These are phyloP conservation scores for Fistulinella staudtii DNA, from an alignment of 1,284 basidiomycete species.

Conservation along the genomic window DNA sequence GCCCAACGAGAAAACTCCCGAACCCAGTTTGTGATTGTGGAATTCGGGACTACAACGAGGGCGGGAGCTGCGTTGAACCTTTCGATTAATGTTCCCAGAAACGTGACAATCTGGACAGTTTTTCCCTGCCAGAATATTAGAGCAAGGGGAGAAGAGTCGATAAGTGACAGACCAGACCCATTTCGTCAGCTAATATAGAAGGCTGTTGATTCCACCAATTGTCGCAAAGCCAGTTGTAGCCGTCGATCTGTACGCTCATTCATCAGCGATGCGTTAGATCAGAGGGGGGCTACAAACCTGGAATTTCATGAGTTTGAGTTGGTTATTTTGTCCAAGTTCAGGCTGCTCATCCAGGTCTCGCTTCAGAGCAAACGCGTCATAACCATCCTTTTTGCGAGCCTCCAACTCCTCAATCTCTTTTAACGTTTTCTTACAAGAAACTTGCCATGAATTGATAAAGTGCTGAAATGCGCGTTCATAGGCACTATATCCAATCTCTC, in stretches of 20 bases:
- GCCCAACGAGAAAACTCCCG: slow-evolving; percentile 93
- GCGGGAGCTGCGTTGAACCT: slow-evolving; percentile 67
- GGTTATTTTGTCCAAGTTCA: slow-evolving; percentile 57
- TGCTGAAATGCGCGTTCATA: slow-evolving; percentile 64
- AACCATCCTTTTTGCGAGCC: slow-evolving; percentile 46
- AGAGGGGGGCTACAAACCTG: slow-evolving; percentile 46
- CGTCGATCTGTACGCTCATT: slow-evolving; percentile 69
- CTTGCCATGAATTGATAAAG: slow-evolving; percentile 61
- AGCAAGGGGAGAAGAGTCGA: neutral
- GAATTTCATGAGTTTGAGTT: slow-evolving; percentile 78
- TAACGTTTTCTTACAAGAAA: slow-evolving; percentile 53
- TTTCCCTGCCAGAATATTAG: slow-evolving; percentile 59
- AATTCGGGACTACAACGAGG: slow-evolving; percentile 92
- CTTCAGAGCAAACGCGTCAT: slow-evolving; percentile 43
- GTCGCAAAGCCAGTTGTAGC: slow-evolving; percentile 88
- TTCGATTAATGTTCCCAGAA: slow-evolving; percentile 74
- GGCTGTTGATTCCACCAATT: slow-evolving; percentile 88
- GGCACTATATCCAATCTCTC: slow-evolving; percentile 54
- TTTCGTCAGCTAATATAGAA: slow-evolving; percentile 97
- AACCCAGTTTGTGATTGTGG: slow-evolving; percentile 85
- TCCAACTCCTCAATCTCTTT: slow-evolving; percentile 41
- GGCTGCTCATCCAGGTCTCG: slow-evolving; percentile 46
- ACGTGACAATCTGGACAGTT: slow-evolving; percentile 89
- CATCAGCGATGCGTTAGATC: slow-evolving; percentile 7
- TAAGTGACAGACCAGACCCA: slow-evolving; percentile 70